Evolutionary conservation across 768 basidiomycete species (phyloP).

Genomic region (Termitomyces sp.): DNA sequence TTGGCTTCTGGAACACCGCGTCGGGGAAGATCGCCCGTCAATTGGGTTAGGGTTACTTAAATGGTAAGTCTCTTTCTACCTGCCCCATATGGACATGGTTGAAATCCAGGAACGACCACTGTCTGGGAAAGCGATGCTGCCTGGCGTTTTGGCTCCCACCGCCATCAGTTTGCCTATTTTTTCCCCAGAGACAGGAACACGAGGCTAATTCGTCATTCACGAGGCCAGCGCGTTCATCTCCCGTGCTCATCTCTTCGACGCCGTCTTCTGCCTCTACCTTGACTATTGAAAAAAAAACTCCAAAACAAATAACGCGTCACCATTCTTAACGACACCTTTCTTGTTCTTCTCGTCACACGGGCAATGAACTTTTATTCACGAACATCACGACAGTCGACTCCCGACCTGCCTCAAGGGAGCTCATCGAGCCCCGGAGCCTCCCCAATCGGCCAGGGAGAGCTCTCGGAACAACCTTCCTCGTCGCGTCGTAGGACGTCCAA

Average conservation of each 20-base stretch:
- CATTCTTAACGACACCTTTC: slow-evolving; percentile 9
- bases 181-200: slow-evolving; percentile 40
- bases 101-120: slow-evolving; percentile 20
- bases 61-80: slow-evolving; percentile 10
- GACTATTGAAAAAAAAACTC: slow-evolving; percentile 15
- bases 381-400: slow-evolving; percentile 33
- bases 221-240: slow-evolving; percentile 36
- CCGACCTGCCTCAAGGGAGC: slow-evolving; percentile 22
- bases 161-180: slow-evolving; percentile 15
- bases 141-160: slow-evolving; percentile 15
- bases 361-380: slow-evolving; percentile 26
- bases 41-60: slow-evolving; percentile 14
- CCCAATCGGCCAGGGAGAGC: slow-evolving; percentile 16
- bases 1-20: neutral
- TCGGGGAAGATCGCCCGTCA: neutral
- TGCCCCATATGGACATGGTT: slow-evolving; percentile 18
- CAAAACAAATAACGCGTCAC: slow-evolving; percentile 27
- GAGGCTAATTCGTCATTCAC: slow-evolving; percentile 42
- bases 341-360: slow-evolving; percentile 6
- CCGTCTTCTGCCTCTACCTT: slow-evolving; percentile 15
- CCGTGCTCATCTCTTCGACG: slow-evolving; percentile 15
- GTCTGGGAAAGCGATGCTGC: neutral
- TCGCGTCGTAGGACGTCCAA: slow-evolving; percentile 29
- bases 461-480: slow-evolving; percentile 26
- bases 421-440: slow-evolving; percentile 22